A percentile compares a stretch with the other conserved stretches of the same genome.
These are phyloP conservation scores for Candida sanyaensis DNA, from an alignment of 1,139 yeast species.

Conservation along the genomic window DNA sequence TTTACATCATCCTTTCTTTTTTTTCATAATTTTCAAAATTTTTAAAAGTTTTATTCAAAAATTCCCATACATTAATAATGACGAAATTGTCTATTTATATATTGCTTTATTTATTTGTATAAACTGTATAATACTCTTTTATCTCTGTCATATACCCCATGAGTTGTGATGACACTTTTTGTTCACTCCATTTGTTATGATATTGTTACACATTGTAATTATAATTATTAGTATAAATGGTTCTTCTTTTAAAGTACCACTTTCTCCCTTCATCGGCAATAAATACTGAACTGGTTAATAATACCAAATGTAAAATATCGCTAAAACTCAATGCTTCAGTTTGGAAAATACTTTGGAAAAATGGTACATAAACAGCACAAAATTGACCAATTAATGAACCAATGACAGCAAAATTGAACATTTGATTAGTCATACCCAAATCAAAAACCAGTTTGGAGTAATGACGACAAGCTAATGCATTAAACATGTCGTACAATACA, in stretches of 20 bases:
- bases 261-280: constrained; percentile 84
- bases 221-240: constrained; percentile 13
- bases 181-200: too few species aligned
- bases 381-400: constrained; percentile 90
- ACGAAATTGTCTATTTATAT: not conserved
- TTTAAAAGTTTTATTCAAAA: too few species aligned
- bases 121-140: too few species aligned
- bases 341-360: constrained; percentile 88
- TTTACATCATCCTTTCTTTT: too few species aligned
- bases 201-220: constrained; percentile 11
- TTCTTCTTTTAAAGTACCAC: constrained; percentile 13
- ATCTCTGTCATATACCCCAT: not conserved
- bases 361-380: constrained; percentile 90
- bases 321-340: constrained; percentile 79
- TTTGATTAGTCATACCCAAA: constrained; percentile 73
- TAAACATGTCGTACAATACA: constrained; percentile 93
- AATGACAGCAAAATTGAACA: constrained; percentile 93
- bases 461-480: constrained; percentile 91
- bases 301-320: constrained; percentile 64
- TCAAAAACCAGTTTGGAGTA: constrained; percentile 78
- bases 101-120: not conserved
- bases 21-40: too few species aligned
- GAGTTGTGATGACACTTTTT: too few species aligned
- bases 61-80: too few species aligned
- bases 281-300: constrained; percentile 77